Evolutionary conservation across 176 grass and related monocot genomes (phyloP), one percentile per base, ranked within the genome.

Genomic region (Ananas comosus): DNA sequence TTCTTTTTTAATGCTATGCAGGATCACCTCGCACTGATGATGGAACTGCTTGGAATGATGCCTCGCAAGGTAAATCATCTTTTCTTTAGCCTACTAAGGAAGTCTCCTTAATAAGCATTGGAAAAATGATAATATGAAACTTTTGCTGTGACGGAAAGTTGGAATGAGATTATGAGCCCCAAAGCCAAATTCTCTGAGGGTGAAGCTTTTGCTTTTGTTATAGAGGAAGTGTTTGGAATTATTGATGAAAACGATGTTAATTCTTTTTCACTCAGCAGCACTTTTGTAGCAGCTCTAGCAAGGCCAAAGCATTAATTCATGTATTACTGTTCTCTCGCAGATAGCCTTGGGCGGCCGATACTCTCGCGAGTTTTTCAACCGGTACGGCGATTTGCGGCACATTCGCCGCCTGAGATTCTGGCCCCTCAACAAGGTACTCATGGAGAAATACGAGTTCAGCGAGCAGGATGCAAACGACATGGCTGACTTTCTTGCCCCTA

Each of bases 1-100:
- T 3, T 69, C 50, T 28, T 83, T 69, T 28, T 66, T 65, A 64
- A 16, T 51, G 64, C 33, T 73, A 69, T 86, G 53, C 82, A 99
- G 95, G 95, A 99, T 80, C 95, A 94, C 65, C 86, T 99, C 70
- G 95, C 95, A 9, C 75, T 99, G 66, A 99, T 99, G 95, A 99
- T 99, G 90, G 95, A 99, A 52, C 87, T 99, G 74, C 78, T 99
- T 25, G 95, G 95, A 61, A 99, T 94, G 90, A 99, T 99, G 87
- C 95, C 95, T 69, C 87, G 95, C 61, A 99, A 93, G 87, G 95
- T 99, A 83, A 65, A 54, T 66, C 51, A 13, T 18, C 21, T 59
- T 27, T 72, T 4, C 53, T 42, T 29, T 7, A 47, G 49, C 74
- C 33, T 77, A 47, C 57, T 27, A 52, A 76, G 49, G 53, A 58